Percentiles rank a stretch among this genome's conserved stretches.
Evolutionary conservation across 2,329 filamentous ascomycete genomes (phyloP).

Genomic region (Bipolaris sorokiniana): DNA sequence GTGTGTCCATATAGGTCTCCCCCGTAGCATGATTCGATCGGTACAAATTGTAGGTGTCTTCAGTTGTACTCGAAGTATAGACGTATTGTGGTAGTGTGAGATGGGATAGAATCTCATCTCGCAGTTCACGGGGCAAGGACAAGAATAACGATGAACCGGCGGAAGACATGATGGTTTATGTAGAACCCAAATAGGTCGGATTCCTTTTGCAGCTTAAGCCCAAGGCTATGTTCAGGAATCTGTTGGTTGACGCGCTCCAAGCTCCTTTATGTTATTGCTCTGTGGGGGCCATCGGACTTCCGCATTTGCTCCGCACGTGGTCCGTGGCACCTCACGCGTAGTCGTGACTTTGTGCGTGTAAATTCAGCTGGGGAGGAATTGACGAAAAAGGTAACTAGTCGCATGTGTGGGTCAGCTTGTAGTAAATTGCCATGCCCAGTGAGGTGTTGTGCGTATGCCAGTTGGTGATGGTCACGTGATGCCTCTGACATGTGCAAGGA

Average conservation of each 20-base stretch:
- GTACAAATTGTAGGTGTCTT: constrained; percentile 20
- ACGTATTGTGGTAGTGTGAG: constrained; percentile 29
- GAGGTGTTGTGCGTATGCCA: neutral
- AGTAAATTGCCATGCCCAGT: neutral
- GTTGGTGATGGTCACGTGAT: neutral
- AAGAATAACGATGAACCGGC: constrained; percentile 16
- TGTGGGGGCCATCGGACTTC: constrained; percentile 5
- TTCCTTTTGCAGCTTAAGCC: neutral
- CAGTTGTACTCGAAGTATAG: constrained; percentile 29
- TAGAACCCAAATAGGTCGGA: too few relatives aligned
- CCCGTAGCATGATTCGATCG: constrained; percentile 7
- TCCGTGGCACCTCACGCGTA: neutral
- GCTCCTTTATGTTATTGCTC: neutral
- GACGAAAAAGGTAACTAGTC: neutral
- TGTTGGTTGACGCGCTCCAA: neutral
- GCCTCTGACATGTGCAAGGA: neutral
- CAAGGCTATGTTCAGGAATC: neutral
- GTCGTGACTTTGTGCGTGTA: neutral
- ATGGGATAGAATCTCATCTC: constrained; percentile 34
- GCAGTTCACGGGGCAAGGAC: constrained; percentile 35
- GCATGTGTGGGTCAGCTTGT: too few relatives aligned
- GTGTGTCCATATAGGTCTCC: constrained; percentile 33
- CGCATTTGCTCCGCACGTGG: constrained; percentile 5
- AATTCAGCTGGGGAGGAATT: neutral
- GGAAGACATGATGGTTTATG: neutral